phyloP scores from a whole-genome alignment of 1,139 yeast genomes.

The Scheffersomyces segobiensis region DNA sequence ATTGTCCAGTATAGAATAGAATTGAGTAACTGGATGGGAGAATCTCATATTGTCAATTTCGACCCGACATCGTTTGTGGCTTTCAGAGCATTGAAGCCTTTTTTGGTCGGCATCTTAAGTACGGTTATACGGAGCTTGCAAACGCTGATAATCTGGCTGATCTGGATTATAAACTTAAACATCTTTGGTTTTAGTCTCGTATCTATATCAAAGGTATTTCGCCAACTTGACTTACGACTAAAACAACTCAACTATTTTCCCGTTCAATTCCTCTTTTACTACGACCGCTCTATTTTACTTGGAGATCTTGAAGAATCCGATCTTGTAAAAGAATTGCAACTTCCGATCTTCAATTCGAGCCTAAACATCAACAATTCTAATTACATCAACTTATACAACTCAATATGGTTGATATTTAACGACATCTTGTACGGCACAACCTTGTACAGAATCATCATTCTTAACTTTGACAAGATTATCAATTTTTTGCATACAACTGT shows the following conservation, averaged over 20 bases:
- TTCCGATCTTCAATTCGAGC: constrained; percentile 40
- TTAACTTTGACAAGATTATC: constrained; percentile 40
- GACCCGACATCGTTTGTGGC: background rate
- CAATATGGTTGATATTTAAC: constrained; percentile 82
- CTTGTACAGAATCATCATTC: constrained; percentile 50
- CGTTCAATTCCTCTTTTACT: constrained; percentile 65
- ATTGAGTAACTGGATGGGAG: constrained; percentile 4
- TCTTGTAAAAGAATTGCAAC: constrained; percentile 25
- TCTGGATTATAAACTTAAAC: constrained; percentile 26
- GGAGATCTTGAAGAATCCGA: constrained; percentile 18
- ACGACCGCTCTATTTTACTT: constrained; percentile 33
- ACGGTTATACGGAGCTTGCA: background rate
- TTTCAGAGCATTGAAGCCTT: background rate
- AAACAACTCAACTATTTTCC: constrained; percentile 83
- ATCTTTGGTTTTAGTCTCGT: constrained; percentile 23
- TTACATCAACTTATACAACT: constrained; percentile 85
- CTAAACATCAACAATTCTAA: constrained; percentile 58
- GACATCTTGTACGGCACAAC: constrained; percentile 78
- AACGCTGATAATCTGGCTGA: constrained; percentile 18
- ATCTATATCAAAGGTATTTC: constrained; percentile 58
- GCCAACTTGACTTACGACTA: constrained; percentile 76
- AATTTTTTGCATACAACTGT: constrained; percentile 35
- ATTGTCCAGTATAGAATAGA: constrained; percentile 24
- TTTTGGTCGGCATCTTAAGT: background rate
- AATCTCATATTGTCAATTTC: background rate